Evolutionary conservation across 1,284 basidiomycete genomes (phyloP), one percentile per base, ranked within the genome.

Genomic region (Ceraceosorus bombacis): DNA sequence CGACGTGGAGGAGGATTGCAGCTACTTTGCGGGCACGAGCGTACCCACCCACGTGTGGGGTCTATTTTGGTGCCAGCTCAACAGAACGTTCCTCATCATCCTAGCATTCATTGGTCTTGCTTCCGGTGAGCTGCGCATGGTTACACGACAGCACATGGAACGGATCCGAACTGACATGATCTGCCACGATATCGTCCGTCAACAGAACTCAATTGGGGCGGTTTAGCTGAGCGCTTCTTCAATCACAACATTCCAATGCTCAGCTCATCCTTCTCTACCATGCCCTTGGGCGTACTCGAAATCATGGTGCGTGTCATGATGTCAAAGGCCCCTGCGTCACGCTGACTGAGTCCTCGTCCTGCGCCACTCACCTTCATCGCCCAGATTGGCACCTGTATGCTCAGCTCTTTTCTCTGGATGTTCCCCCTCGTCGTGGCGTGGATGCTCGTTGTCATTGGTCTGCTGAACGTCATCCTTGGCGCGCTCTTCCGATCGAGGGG

Each of bases 61-160:
- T 12, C 59, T 68, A 0, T 68, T 71, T 53, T 71, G 70, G 70
- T 60, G 58, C 1, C 66, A 69, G 40, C 61, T 71, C 0, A 62
- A 71, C 54, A 62, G 67, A 43, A 10, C 59, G 5, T 66, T 58
- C n/a, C 38, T 57, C 8, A 10, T 55, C n/a, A 36, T 66, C 2
- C 41, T 70, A 7, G 55, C 64, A 2, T 15, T 63, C 37, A 53
- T 61, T 39, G 59, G 66, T 46, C 15, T 15, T 46, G 43, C 43
- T 46, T 27, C 43, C 49, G 5, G n/a, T 50, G 43, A 46, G 43
- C 15, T 10, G 43, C 43, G 27, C 27, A 27, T 27, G 27, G 27
- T 46, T 46, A 15, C 43, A 15, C 2, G 43, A 46, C 10, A 46
- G 43, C 10, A 15, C 43, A 10, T 4, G 43, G 27, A 27, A 27